These are phyloP conservation scores for Boletellus ananiceps DNA, from an alignment of 768 basidiomycete genomes.

Conservation along the genomic window DNA sequence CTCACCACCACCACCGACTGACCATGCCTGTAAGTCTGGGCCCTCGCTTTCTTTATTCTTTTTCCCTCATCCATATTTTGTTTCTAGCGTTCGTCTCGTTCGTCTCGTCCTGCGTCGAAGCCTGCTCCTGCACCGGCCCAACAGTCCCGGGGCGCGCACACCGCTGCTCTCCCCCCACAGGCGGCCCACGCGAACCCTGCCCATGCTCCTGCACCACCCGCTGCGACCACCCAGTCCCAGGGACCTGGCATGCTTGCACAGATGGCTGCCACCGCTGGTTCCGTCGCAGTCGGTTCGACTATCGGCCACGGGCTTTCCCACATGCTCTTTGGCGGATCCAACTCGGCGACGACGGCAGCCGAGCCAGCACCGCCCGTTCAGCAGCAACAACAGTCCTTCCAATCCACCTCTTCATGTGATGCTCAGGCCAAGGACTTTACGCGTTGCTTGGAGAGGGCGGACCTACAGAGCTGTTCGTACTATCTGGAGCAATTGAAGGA, in stretches of 20 bases:
- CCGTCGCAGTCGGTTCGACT: constrained; percentile 82
- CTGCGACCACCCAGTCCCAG: constrained; percentile 36
- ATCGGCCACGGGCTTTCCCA: constrained; percentile 86
- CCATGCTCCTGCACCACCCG: constrained; percentile 36
- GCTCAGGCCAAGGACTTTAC: constrained; percentile 86
- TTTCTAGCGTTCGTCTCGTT: constrained; percentile 70
- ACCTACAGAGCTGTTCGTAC: constrained; percentile 75
- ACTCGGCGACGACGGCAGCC: constrained; percentile 40
- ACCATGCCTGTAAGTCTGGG: constrained; percentile 47
- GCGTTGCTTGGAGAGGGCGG: constrained; percentile 77
- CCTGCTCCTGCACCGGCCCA: constrained; percentile 49
- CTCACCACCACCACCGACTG: constrained; percentile 15
- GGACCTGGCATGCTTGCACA: constrained; percentile 75
- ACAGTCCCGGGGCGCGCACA: constrained; percentile 46
- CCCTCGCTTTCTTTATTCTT: not conserved
- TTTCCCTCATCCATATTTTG: not conserved
- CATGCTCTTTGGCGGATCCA: constrained; percentile 82
- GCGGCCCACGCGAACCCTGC: constrained; percentile 40
- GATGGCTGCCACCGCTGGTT: constrained; percentile 89
- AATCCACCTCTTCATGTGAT: constrained; percentile 53
- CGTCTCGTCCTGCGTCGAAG: constrained; percentile 55
- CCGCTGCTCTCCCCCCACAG: constrained; percentile 42
- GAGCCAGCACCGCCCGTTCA: constrained; percentile 41
- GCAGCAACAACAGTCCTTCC: constrained; percentile 41
- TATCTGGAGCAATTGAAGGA: constrained; percentile 88